A percentile compares a stretch with the other conserved stretches of the same genome.
Evolutionary conservation across 345 rosid genomes (phyloP).

Genomic region (Bruguiera gymnorhiza): DNA sequence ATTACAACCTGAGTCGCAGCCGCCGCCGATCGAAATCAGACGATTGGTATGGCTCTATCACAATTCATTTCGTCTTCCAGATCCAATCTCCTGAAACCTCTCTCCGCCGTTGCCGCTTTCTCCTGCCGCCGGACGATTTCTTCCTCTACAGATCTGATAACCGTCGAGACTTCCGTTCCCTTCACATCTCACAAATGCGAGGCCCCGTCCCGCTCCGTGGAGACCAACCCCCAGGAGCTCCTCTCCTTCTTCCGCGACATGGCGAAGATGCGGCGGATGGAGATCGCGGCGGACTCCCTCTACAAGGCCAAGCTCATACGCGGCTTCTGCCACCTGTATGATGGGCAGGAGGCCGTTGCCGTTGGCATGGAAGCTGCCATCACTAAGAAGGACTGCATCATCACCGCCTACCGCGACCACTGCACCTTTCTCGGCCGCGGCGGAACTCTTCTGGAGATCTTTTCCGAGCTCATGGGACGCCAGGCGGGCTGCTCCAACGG

Average conservation of each 20-base stretch:
- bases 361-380: slow-evolving; percentile 95
- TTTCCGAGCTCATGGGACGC: slow-evolving; percentile 94
- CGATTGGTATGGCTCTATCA: slow-evolving; percentile 61
- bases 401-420: slow-evolving; percentile 93
- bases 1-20: not conserved
- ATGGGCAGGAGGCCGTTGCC: slow-evolving; percentile 94
- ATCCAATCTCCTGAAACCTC: slow-evolving; percentile 35
- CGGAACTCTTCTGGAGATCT: slow-evolving; percentile 67
- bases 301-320: slow-evolving; percentile 98
- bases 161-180: slow-evolving; percentile 84
- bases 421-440: slow-evolving; percentile 82
- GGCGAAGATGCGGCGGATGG: slow-evolving; percentile 94
- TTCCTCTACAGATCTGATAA: slow-evolving; percentile 62
- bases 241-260: slow-evolving; percentile 67
- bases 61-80: slow-evolving; percentile 35
- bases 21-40: not conserved
- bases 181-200: slow-evolving; percentile 79
- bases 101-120: slow-evolving; percentile 24
- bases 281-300: slow-evolving; percentile 96
- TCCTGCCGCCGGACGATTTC: slow-evolving; percentile 59
- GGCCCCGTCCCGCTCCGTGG: slow-evolving; percentile 80
- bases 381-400: slow-evolving; percentile 75
- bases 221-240: slow-evolving; percentile 62
- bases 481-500: slow-evolving; percentile 80
- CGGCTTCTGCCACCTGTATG: slow-evolving; percentile 98